Evolutionary conservation across 2,329 filamentous ascomycete genomes (phyloP).

Genomic region (Fusarium sp.): DNA sequence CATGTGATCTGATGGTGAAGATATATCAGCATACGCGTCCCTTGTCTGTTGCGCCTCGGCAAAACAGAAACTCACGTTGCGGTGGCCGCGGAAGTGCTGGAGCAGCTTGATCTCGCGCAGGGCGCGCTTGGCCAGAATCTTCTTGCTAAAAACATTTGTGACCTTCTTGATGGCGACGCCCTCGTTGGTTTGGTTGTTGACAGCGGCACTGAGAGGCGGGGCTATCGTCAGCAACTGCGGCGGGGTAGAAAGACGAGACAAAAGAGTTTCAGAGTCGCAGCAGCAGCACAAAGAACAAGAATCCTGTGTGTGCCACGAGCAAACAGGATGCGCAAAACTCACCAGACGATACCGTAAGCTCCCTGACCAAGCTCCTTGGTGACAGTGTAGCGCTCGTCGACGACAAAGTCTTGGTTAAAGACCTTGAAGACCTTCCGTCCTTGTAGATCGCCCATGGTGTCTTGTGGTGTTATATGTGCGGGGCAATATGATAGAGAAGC

Average conservation of each 20-base stretch:
- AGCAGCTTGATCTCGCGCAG: slow-evolving; percentile 98
- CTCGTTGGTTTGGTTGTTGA: slow-evolving; percentile 90
- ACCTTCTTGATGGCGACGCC: slow-evolving; percentile 99
- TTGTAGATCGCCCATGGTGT: slow-evolving; percentile 57
- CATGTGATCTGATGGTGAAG: slow-evolving; percentile 82
- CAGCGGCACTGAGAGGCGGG: slow-evolving; percentile 77
- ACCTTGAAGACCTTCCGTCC: slow-evolving; percentile 96
- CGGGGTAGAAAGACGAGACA: slow-evolving; percentile 44
- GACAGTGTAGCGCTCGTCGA: slow-evolving; percentile 97
- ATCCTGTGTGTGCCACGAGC: not conserved
- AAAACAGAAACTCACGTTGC: slow-evolving; percentile 72
- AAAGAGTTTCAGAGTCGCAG: slow-evolving; percentile 23
- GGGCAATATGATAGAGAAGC: slow-evolving; percentile 30
- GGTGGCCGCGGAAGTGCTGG: slow-evolving; percentile 94
- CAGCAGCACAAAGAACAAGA: slow-evolving; percentile 30
- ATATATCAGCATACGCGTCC: slow-evolving; percentile 34
- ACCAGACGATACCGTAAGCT: slow-evolving; percentile 99
- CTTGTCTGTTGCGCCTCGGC: not conserved
- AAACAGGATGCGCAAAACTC: slow-evolving; percentile 49
- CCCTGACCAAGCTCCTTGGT: slow-evolving; percentile 99
- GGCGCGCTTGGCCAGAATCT: slow-evolving; percentile 98
- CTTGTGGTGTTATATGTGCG: slow-evolving; percentile 16
- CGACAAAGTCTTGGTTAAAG: slow-evolving; percentile 99
- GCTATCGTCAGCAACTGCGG: slow-evolving; percentile 46
- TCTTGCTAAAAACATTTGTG: slow-evolving; percentile 99